Evolutionary conservation across 352 stramenopile genomes (phyloP), one percentile per base, ranked within the genome.

Genomic region (Phytophthora pseudosyringae): DNA sequence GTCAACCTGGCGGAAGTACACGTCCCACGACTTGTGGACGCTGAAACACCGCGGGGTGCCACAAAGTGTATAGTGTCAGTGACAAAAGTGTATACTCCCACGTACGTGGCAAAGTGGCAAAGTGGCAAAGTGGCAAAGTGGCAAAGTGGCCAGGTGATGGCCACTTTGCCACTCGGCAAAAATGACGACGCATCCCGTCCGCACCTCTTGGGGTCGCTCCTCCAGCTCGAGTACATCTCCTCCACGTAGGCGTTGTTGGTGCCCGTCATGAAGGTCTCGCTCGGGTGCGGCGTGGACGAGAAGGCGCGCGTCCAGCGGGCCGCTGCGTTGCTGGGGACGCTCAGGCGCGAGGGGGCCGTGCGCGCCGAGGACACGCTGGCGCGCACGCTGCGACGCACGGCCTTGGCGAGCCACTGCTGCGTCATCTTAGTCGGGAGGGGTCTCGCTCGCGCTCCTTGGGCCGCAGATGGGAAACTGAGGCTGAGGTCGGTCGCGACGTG

Each of bases 201-300:
- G 21, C 59, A 89, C 67, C 80, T 97, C 8, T 79, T 73, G 0
- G 95, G 95, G 80, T 99, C 87, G 39, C 69, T 62, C 60, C 93
- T 88, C 86, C 97, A 99, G 53, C 77, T 81, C 46, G 95, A 83
- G 70, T 98, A 98, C 97, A 99, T 99, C 63, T 98, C 85, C 76
- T 99, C 97, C 21, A 98, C 91, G 78, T 99, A 99, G 29, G 98
- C 75, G 54, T 93, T 95, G 45, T 97, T 98, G 31, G 89, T 95
- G 64, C 93, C 96, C 26, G 79, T 97, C 62, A 99, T 83, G 72
- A 99, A 99, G n/a, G 76, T 91, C 71, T 94, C 86, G 50, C 82
- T 92, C 55, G 86, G 82, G 71, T 94, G 86, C 32, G 86, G 86
- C 51, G 75, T 85, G 38, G 76, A 88, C 32, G 83, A 67, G 44